Percentiles rank a stretch among this genome's conserved stretches.
Evolutionary conservation across 345 rosid species (phyloP).

Genomic region (Populus tremula): DNA sequence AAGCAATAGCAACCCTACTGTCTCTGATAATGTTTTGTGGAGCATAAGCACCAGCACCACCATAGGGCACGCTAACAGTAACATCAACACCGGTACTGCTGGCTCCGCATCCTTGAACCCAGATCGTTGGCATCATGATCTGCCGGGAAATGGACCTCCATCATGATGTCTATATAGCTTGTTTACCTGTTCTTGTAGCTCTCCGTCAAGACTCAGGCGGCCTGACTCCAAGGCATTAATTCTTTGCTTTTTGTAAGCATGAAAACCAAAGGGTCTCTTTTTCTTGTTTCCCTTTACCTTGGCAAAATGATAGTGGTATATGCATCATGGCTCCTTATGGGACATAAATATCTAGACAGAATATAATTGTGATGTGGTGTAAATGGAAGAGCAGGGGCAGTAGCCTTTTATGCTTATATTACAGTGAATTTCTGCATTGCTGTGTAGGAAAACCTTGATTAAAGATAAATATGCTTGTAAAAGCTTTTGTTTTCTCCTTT

Average conservation of each 20-base stretch:
- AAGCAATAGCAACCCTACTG: constrained; percentile 23
- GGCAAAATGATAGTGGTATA: not conserved
- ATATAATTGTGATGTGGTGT: constrained; percentile 10
- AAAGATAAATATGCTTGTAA: constrained; percentile 16
- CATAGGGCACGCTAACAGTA: constrained; percentile 6
- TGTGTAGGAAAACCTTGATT: constrained; percentile 6
- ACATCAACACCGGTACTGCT: not conserved
- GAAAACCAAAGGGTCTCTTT: not conserved
- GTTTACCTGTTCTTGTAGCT: not conserved
- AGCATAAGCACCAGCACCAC: constrained; percentile 23
- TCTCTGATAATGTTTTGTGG: constrained; percentile 35
- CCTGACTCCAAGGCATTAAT: constrained; percentile 3
- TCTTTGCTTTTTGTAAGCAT: constrained; percentile 15
- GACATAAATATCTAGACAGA: constrained; percentile 5
- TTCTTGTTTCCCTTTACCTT: constrained; percentile 5
- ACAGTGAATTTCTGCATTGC: constrained; percentile 15
- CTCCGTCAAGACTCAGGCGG: not conserved
- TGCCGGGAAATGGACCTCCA: constrained; percentile 35
- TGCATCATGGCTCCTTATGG: not conserved
- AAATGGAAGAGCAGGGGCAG: constrained; percentile 21
- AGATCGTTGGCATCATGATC: constrained; percentile 33
- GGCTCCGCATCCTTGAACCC: constrained; percentile 32
- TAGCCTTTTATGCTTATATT: constrained; percentile 16
- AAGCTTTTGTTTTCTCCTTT: constrained; percentile 5
- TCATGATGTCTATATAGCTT: constrained; percentile 15